phyloP scores from a whole-genome alignment of 176 grass and related monocot species.

The Alloteropsis semialata region DNA sequence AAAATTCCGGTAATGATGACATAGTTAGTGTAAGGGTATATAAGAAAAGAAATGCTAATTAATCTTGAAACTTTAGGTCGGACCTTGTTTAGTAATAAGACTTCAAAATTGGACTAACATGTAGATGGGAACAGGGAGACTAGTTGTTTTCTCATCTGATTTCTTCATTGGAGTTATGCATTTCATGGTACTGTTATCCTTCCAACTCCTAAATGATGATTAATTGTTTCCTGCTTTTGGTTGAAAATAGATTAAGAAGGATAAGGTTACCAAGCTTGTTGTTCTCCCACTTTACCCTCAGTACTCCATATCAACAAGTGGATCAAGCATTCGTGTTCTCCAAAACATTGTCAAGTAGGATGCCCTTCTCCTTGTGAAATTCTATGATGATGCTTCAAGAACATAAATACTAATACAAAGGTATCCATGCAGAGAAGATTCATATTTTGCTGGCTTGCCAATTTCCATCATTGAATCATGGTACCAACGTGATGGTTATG shows the following conservation, averaged over 20 bases:
- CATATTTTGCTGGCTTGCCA: conserved; percentile 77
- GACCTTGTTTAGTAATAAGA: neutral
- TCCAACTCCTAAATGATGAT: conserved; percentile 16
- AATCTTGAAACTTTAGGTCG: neutral
- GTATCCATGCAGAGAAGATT: conserved; percentile 70
- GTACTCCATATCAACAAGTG: conserved; percentile 97
- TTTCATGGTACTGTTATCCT: neutral
- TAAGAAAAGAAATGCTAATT: neutral
- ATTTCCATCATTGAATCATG: conserved; percentile 93
- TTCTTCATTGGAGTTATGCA: conserved; percentile 1
- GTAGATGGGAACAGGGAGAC: too few species aligned
- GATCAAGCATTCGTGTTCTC: conserved; percentile 89
- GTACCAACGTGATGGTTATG: conserved; percentile 94
- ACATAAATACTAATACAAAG: neutral
- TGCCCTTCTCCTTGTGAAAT: neutral
- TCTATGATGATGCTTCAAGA: neutral
- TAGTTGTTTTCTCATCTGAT: neutral
- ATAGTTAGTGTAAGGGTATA: neutral
- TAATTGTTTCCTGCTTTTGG: conserved; percentile 10
- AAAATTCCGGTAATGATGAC: neutral
- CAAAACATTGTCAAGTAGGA: conserved; percentile 69
- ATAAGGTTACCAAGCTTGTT: conserved; percentile 88
- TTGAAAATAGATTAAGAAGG: conserved; percentile 81
- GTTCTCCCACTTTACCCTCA: conserved; percentile 97
- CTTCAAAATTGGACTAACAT: neutral